Base-by-base conservation (phyloP, 768 basidiomycete species). In the Termitomyces sp. region DNA sequence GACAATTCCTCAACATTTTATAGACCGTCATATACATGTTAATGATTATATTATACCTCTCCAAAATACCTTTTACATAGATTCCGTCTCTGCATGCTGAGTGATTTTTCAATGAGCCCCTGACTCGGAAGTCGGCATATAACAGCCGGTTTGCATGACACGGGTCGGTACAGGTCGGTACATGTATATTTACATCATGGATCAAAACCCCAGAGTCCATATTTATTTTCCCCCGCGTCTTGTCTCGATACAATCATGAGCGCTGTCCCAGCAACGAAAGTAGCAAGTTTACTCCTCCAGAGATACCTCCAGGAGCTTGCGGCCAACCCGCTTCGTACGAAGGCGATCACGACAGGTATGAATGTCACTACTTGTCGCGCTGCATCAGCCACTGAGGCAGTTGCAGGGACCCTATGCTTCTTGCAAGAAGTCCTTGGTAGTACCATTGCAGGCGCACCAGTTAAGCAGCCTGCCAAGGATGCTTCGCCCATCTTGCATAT, bases 371-470 rank as follows among this genome's bases (percentile, higher is more conserved):
- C 36, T 37, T 49, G 48, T 37, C 57, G 20, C 27, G 22, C n/a
- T 6, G 24, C 53, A 36, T 10, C 45, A 46, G 37, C 46, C 14
- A 34, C 46, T 32, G 68, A 59, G 34, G 42, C 40, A 32, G 20
- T 16, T 24, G 2, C 57, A 83, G 84, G 70, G 32, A 74, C 78
- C 0, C 70, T 87, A 65, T 86, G 79, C 64, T 86, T 86, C 69
- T 70, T 92, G 51, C 92, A 93, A 71, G 93, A 94, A 72, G 84
- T 93, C 40, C 81, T 94, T 30, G 90, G 88, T 16, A 88, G 86
- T 58, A 82, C 88, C 58, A 71, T 85, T 45, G 88, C 91, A 9
- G 80, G 86, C 37, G 67, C 85, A 46, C 86, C 88, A 7, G 73
- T 79, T 9, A 77, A 70, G 45, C 71, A 71, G 39, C 74, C 81